Conservation (phyloP, 2,329 filamentous ascomycete genomes). For the Orbilia quercus region DNA sequence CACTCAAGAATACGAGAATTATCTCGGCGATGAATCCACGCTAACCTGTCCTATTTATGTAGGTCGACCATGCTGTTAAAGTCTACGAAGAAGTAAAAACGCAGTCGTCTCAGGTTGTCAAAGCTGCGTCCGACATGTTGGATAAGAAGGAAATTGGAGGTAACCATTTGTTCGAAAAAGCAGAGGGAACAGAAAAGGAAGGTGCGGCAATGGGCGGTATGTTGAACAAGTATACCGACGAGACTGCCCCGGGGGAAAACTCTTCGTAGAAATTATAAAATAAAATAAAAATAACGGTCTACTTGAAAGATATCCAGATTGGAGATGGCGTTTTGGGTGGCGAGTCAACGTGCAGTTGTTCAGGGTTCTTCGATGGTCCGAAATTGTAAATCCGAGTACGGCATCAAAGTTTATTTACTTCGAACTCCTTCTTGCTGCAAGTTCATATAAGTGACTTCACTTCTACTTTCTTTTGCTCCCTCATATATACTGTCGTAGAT, state of each 20-base stretch:
- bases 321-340: too few species aligned
- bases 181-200: constrained; percentile 28
- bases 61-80: constrained; percentile 21
- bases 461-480: not conserved
- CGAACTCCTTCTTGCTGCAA: not conserved
- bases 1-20: not conserved
- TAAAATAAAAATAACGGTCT: too few species aligned
- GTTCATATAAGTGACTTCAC: not conserved
- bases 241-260: constrained; percentile 23
- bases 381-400: too few species aligned
- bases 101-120: constrained; percentile 6
- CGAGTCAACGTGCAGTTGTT: too few species aligned
- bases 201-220: constrained; percentile 17
- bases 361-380: not conserved
- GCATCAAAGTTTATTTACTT: not conserved
- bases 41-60: not conserved
- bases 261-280: constrained; percentile 4
- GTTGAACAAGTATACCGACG: constrained; percentile 29
- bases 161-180: constrained; percentile 26
- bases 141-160: constrained; percentile 2
- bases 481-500: not conserved
- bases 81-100: constrained; percentile 25
- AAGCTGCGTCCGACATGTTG: constrained; percentile 10
- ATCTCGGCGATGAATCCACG: not conserved
- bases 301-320: too few species aligned